Percentiles rank a stretch among this genome's conserved stretches.
phyloP scores from a whole-genome alignment of 148 eudicot species.

The Rhododendron griersonianum region DNA sequence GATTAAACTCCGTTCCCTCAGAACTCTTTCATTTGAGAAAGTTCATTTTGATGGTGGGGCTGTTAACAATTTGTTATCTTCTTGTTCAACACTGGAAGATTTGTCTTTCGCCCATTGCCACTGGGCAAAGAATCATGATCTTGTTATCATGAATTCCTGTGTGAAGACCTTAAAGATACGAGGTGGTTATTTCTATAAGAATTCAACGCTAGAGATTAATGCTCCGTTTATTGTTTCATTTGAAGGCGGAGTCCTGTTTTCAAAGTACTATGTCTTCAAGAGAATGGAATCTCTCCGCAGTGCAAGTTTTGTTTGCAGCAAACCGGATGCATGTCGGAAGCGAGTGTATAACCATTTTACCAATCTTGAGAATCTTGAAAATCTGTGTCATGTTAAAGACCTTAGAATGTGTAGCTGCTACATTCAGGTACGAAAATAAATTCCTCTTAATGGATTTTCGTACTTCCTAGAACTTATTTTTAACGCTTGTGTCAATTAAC shows the following conservation, averaged over 20 bases:
- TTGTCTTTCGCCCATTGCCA: background rate
- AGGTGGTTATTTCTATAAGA: background rate
- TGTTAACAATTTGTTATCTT: background rate
- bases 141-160: background rate
- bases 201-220: background rate
- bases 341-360: background rate
- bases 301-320: conserved; percentile 5
- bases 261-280: background rate
- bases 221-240: background rate
- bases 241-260: background rate
- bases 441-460: background rate
- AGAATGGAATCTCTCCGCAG: background rate
- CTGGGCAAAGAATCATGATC: background rate
- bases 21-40: background rate
- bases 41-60: background rate
- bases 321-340: background rate
- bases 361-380: background rate
- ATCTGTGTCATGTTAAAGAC: conserved; percentile 3
- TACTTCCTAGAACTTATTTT: background rate
- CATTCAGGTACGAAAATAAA: background rate
- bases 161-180: conserved; percentile 7
- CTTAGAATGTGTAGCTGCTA: conserved; percentile 3
- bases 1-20: background rate
- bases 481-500: too few species aligned
- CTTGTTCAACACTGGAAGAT: background rate